These are phyloP conservation scores for Penicillium daleae DNA, from an alignment of 495 filamentous ascomycete genomes.

Conservation along the genomic window DNA sequence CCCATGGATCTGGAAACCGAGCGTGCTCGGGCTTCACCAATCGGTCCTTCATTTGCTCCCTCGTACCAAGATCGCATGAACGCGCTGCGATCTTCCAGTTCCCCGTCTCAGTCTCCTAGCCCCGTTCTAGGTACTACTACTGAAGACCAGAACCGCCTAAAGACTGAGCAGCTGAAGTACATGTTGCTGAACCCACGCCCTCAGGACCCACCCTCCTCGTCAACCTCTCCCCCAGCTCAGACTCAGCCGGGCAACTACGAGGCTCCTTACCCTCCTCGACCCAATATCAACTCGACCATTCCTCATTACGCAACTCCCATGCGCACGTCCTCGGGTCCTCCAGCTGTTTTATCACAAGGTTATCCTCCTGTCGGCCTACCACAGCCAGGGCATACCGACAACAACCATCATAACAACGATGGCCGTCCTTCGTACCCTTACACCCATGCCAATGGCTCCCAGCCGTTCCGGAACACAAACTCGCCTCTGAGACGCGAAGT, in stretches of 20 bases:
- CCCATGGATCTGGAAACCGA: constrained; percentile 65
- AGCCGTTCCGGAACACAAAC: constrained; percentile 26
- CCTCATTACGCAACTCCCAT: constrained; percentile 45
- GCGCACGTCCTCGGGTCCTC: constrained; percentile 44
- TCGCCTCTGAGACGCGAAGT: constrained; percentile 35
- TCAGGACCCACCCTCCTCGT: constrained; percentile 41
- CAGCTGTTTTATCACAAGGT: constrained; percentile 28
- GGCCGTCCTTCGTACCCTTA: constrained; percentile 21
- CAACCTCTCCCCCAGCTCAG: constrained; percentile 25
- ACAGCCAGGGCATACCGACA: constrained; percentile 6
- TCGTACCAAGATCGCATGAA: constrained; percentile 69
- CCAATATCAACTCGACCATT: constrained; percentile 24
- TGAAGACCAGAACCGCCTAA: constrained; percentile 48
- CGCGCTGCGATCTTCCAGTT: constrained; percentile 49
- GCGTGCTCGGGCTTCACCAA: constrained; percentile 41
- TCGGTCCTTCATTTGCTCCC: constrained; percentile 68
- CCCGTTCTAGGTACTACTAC: constrained; percentile 23
- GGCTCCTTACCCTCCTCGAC: constrained; percentile 19
- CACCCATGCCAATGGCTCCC: constrained; percentile 18
- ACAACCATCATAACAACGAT: constrained; percentile 13
- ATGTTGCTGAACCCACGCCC: constrained; percentile 51
- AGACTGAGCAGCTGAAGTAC: constrained; percentile 52
- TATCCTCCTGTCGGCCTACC: constrained; percentile 16
- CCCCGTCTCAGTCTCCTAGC: constrained; percentile 19
- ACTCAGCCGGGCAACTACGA: constrained; percentile 17